Evolutionary conservation across 2,329 filamentous ascomycete genomes (phyloP).

Genomic region (Apiospora pterosperma): DNA sequence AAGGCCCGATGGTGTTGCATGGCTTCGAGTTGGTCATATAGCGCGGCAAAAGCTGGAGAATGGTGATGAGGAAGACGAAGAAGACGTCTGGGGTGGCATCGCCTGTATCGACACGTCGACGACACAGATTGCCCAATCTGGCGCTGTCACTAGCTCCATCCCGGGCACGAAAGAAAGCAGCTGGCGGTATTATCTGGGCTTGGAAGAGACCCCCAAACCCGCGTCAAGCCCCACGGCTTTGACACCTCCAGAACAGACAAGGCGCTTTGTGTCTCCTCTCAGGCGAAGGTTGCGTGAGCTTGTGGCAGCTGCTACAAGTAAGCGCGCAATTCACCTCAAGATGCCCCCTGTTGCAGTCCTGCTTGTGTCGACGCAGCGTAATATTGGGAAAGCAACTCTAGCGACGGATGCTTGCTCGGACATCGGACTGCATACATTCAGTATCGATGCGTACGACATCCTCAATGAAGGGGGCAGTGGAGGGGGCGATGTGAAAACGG

Average conservation of each 20-base stretch:
- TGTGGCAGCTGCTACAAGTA: conserved; percentile 83
- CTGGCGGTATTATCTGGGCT: conserved; percentile 88
- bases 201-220: conserved; percentile 61
- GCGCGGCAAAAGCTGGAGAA: conserved; percentile 49
- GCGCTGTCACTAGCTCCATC: conserved; percentile 77
- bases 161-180: conserved; percentile 72
- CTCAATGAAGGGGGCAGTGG: conserved; percentile 86
- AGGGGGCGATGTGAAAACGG: conserved; percentile 89
- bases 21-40: conserved; percentile 88
- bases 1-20: conserved; percentile 65
- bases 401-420: conserved; percentile 78
- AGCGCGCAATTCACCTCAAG: conserved; percentile 78
- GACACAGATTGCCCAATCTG: conserved; percentile 88
- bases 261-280: conserved; percentile 53
- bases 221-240: conserved; percentile 34
- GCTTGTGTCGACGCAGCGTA: conserved; percentile 85
- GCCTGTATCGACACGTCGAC: conserved; percentile 81
- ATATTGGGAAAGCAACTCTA: conserved; percentile 85
- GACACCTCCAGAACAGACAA: conserved; percentile 42
- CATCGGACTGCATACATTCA: conserved; percentile 84
- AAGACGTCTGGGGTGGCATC: conserved; percentile 79
- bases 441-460: conserved; percentile 90
- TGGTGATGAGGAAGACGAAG: conserved; percentile 53
- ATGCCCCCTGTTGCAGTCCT: conserved; percentile 87
- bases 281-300: conserved; percentile 76